A percentile compares a stretch with the other conserved stretches of the same genome.
Evolutionary conservation across 805 yeast species (phyloP).

Genomic region (Starmerella davenportii): DNA sequence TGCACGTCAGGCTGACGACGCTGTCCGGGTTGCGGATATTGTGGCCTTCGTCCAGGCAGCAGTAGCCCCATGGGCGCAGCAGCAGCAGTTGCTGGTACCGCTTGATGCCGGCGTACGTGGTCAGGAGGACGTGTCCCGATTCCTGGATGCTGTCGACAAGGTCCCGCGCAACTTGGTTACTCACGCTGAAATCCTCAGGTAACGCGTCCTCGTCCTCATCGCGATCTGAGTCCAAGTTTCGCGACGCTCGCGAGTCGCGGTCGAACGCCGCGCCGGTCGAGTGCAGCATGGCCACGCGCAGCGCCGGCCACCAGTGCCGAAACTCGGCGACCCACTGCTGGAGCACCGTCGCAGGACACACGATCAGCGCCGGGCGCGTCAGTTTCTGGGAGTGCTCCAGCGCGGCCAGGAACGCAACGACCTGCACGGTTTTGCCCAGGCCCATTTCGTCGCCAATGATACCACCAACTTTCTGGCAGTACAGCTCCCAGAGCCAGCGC

Average conservation of each 20-base stretch:
- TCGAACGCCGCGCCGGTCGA: constrained; percentile 82
- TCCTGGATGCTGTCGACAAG: constrained; percentile 40
- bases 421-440: constrained; percentile 83
- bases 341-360: constrained; percentile 92
- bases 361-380: constrained; percentile 63
- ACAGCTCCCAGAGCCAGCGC: constrained; percentile 94
- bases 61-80: constrained; percentile 74
- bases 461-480: constrained; percentile 79
- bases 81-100: constrained; percentile 45
- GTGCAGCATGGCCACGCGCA: constrained; percentile 70
- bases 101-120: constrained; percentile 78
- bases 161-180: constrained; percentile 27
- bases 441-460: constrained; percentile 98
- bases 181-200: constrained; percentile 15
- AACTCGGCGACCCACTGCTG: constrained; percentile 95
- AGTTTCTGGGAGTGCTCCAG: constrained; percentile 64
- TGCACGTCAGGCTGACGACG: constrained; percentile 68
- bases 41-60: constrained; percentile 88
- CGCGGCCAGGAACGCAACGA: constrained; percentile 80
- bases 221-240: constrained; percentile 28
- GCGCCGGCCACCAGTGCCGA: constrained; percentile 96
- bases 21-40: constrained; percentile 90
- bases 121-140: constrained; percentile 68
- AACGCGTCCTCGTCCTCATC: constrained; percentile 15
- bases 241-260: constrained; percentile 9